Base-by-base conservation (phyloP, 176 grass and related monocot genomes). In the Thalia dealbata region DNA sequence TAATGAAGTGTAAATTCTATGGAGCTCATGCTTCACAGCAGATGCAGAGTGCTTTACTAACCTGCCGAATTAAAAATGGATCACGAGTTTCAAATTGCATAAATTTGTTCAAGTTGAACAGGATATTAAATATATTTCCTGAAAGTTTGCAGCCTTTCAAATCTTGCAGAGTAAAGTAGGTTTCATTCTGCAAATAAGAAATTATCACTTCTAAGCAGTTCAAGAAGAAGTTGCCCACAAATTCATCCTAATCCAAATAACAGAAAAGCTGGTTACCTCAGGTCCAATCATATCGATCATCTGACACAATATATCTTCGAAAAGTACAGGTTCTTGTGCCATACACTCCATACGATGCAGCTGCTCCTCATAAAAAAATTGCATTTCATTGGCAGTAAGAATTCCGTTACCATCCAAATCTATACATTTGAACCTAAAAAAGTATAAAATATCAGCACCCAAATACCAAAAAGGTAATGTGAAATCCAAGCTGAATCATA, bases 301-400 rank as follows among this genome's bases (percentile, higher is more conserved):
- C 72, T 97, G 93, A 55, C 93, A 92, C 38, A 97, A 73, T 56
- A 97, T 92, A 78, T 97, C 93, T 78, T 92, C 89, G 75, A 90
- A 97, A 38, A 92, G 76, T 70, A 92, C 89, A 76, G 93, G 89
- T 78, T 97, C 93, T 70, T 97, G 89, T 65, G 93, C 83, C 93
- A 97, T 92, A 74, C 93, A 97, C 62, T 97, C 93, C 89, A 97
- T 90, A 26, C 93, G 89, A 78, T 97, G 93, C 80, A 97, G 86
- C 75, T 97, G 93, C 85, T 97, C 93, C 73, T 97, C 89, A 46
- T 88, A 92, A 67, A 97, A 97, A 70, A 84, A 92, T 64, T 97
- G 93, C 73, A 92, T 80, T 75, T 97, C 89, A 80, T 84, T 97
- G 76, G 79, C 67, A 81, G 93, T 92, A 46, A 97, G 81, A 74